A percentile compares a stretch with the other conserved stretches of the same genome.
phyloP scores from a whole-genome alignment of 1,284 basidiomycete genomes.

The Tilletiopsis washingtonensis region DNA sequence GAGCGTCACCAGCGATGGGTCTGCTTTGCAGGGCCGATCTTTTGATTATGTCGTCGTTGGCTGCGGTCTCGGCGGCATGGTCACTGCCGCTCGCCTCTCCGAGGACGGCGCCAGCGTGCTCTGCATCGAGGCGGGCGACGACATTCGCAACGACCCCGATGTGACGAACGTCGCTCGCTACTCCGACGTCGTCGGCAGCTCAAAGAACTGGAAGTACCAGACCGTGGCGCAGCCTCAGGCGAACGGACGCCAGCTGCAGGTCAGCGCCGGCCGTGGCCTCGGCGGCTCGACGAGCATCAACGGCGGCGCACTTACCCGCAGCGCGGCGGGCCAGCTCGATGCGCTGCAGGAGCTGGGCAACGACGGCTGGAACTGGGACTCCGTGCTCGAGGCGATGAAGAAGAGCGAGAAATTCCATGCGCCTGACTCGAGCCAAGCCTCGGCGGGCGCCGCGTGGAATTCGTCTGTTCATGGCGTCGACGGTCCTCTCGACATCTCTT shows the following conservation, averaged over 20 bases:
- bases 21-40: background rate
- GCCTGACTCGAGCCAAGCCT: slow-evolving; percentile 54
- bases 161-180: slow-evolving; percentile 12
- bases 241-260: slow-evolving; percentile 25
- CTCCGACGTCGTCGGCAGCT: background rate
- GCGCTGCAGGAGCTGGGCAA: slow-evolving; percentile 55
- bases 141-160: slow-evolving; percentile 15
- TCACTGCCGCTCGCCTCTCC: slow-evolving; percentile 37
- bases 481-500: slow-evolving; percentile 56
- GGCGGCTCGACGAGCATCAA: slow-evolving; percentile 60
- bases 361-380: slow-evolving; percentile 56
- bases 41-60: slow-evolving; percentile 17
- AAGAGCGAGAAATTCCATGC: slow-evolving; percentile 57
- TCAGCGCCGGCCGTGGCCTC: slow-evolving; percentile 55
- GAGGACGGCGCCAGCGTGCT: slow-evolving; percentile 36
- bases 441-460: slow-evolving; percentile 53
- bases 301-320: slow-evolving; percentile 57
- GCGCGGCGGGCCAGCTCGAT: slow-evolving; percentile 57
- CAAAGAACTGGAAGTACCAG: slow-evolving; percentile 52
- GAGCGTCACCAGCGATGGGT: background rate
- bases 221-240: slow-evolving; percentile 47
- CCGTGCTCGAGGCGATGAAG: slow-evolving; percentile 54
- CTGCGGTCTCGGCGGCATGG: slow-evolving; percentile 39
- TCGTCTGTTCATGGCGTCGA: slow-evolving; percentile 52
- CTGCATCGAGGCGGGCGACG: slow-evolving; percentile 43